Conservation (phyloP, 257 asterid species). For the Solanum appendiculatum region DNA sequence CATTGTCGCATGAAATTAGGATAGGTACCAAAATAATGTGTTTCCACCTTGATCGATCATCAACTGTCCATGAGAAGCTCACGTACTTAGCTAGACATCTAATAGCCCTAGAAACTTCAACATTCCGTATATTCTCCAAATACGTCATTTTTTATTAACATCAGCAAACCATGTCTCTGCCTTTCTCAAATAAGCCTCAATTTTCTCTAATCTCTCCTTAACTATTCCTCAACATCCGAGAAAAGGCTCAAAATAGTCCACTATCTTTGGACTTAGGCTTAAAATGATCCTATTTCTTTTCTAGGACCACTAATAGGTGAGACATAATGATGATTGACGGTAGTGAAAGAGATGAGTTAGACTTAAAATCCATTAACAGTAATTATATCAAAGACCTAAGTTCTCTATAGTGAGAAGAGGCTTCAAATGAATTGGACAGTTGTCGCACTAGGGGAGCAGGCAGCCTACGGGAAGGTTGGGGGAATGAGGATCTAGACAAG, state of each 20-base stretch:
- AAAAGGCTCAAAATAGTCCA: not conserved
- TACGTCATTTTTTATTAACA: not conserved
- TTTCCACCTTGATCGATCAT: not conserved
- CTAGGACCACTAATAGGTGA: not conserved
- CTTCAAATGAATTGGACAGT: too few relatives aligned
- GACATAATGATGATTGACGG: not conserved
- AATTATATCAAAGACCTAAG: not conserved
- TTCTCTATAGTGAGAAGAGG: too few relatives aligned
- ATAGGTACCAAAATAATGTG: not conserved
- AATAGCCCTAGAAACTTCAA: not conserved
- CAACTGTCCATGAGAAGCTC: not conserved
- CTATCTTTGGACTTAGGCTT: too few relatives aligned
- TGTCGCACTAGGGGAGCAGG: too few relatives aligned
- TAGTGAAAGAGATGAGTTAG: not conserved
- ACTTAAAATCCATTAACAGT: constrained; percentile 25
- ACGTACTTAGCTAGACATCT: not conserved
- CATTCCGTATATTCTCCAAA: not conserved
- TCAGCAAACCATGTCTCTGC: not conserved
- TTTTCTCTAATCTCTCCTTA: not conserved
- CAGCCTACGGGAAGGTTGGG: too few relatives aligned
- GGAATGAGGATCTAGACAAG: too few relatives aligned
- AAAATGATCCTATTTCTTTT: too few relatives aligned
- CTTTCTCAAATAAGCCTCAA: not conserved
- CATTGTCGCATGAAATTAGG: not conserved
- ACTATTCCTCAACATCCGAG: not conserved